Evolutionary conservation across 129 eudicot genomes (phyloP).

Genomic region (Tagetes patula): DNA sequence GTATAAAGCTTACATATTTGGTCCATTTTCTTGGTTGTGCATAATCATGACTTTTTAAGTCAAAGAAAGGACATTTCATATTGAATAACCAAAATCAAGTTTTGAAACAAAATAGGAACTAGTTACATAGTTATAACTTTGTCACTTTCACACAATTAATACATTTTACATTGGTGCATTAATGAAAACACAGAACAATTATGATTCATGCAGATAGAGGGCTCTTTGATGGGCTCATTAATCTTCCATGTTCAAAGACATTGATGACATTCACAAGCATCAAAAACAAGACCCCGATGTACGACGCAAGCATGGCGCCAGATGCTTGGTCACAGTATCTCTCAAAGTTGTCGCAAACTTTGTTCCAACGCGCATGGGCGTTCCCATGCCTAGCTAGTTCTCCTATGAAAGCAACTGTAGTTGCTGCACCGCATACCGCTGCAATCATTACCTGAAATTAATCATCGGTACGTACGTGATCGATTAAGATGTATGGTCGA

Average conservation of each 20-base stretch:
- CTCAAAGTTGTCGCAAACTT: slow-evolving; percentile 71
- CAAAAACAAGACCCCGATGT: slow-evolving; percentile 52
- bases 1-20: too few relatives aligned
- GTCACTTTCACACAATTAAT: not conserved
- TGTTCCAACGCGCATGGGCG: slow-evolving; percentile 90
- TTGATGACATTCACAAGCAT: slow-evolving; percentile 37
- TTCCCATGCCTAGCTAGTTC: slow-evolving; percentile 76
- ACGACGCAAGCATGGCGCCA: slow-evolving; percentile 66
- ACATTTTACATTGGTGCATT: not conserved
- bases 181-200: not conserved
- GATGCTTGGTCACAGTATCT: slow-evolving; percentile 59
- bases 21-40: too few relatives aligned
- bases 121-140: too few relatives aligned
- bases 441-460: slow-evolving; percentile 52
- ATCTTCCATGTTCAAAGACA: slow-evolving; percentile 37
- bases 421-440: slow-evolving; percentile 62
- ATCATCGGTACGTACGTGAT: too few relatives aligned
- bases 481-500: too few relatives aligned
- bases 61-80: too few relatives aligned
- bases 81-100: too few relatives aligned
- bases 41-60: too few relatives aligned
- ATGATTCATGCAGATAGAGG: slow-evolving; percentile 34
- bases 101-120: too few relatives aligned
- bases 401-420: slow-evolving; percentile 82
- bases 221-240: slow-evolving; percentile 21